Percentiles rank a stretch among this genome's conserved stretches.
Conservation (phyloP, 2,329 filamentous ascomycete genomes). For the Cladosporium sp. region DNA sequence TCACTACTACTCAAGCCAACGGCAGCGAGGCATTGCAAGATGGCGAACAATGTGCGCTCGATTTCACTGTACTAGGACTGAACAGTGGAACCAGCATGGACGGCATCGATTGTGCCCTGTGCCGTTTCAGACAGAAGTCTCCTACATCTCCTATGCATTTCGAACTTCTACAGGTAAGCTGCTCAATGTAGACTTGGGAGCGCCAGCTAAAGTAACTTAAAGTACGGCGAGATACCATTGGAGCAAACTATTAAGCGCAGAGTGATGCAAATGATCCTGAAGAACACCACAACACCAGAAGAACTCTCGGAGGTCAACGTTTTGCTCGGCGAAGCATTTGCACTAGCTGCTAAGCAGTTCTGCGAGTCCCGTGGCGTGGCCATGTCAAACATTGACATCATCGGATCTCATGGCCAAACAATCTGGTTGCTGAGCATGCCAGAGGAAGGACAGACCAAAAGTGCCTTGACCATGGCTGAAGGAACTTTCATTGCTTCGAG, state of each 20-base stretch:
- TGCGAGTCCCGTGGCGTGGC: conserved; percentile 42
- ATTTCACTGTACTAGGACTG: conserved; percentile 53
- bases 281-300: conserved; percentile 51
- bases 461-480: conserved; percentile 55
- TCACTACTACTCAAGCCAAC: neutral
- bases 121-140: conserved; percentile 51
- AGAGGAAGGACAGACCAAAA: conserved; percentile 42
- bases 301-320: conserved; percentile 56
- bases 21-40: neutral
- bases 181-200: neutral
- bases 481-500: conserved; percentile 51
- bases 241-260: conserved; percentile 52
- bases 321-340: conserved; percentile 54
- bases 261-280: conserved; percentile 55
- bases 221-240: conserved; percentile 55
- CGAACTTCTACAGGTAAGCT: conserved; percentile 40
- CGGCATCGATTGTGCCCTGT: conserved; percentile 56
- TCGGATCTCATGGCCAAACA: conserved; percentile 58
- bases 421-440: conserved; percentile 56
- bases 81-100: conserved; percentile 55
- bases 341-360: conserved; percentile 49
- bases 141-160: conserved; percentile 53
- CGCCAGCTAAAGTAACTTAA: conserved; percentile 2
- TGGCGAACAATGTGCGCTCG: conserved; percentile 30
- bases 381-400: conserved; percentile 47